These are phyloP conservation scores for Beauveria sp. DNA, from an alignment of 2,329 filamentous ascomycete species.

Conservation along the genomic window DNA sequence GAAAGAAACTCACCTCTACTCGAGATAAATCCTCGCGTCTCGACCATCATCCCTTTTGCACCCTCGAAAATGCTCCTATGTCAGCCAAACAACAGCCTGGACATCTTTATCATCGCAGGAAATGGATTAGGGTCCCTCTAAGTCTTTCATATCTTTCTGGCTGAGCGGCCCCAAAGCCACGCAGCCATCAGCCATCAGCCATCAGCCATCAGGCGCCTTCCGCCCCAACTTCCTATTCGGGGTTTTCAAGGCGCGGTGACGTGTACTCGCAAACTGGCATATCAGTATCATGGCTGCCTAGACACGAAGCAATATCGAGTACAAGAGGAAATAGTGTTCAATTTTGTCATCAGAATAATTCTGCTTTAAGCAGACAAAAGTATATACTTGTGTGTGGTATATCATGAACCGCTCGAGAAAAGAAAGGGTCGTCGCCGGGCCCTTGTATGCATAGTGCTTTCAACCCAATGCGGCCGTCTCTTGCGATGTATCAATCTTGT, in stretches of 20 bases:
- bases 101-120: too few species aligned
- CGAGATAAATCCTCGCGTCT: too few species aligned
- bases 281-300: not conserved
- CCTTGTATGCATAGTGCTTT: not conserved
- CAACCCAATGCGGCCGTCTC: not conserved
- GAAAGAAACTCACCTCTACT: too few species aligned
- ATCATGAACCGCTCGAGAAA: not conserved
- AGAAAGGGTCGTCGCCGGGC: not conserved
- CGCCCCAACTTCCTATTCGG: too few species aligned
- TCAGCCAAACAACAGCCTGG: too few species aligned
- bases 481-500: constrained; percentile 1
- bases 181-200: not conserved
- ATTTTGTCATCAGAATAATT: not conserved
- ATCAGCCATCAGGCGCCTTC: not conserved
- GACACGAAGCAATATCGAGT: not conserved
- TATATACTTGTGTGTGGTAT: not conserved
- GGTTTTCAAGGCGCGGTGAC: too few species aligned
- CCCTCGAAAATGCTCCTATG: too few species aligned
- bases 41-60: too few species aligned
- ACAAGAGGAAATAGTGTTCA: not conserved
- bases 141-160: too few species aligned
- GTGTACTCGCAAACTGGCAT: too few species aligned
- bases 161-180: not conserved
- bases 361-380: not conserved
- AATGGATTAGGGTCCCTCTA: too few species aligned